Evolutionary conservation across 1,284 basidiomycete species (phyloP), one percentile per base, ranked within the genome.

Genomic region (Takashimella koratensis): DNA sequence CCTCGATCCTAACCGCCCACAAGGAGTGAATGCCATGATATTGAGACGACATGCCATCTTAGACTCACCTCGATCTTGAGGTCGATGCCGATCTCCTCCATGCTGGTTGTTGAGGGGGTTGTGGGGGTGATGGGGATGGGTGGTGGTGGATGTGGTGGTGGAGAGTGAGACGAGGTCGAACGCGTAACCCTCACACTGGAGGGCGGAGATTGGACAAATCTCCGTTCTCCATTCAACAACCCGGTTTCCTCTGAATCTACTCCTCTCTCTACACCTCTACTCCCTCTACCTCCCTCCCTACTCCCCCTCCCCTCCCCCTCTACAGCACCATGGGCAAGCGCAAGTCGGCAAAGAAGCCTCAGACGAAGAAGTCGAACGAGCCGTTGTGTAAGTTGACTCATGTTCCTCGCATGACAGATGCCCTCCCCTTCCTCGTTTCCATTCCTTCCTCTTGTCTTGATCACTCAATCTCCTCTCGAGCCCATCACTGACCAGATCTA

Each of bases 61-160:
- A 12, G 16, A 76, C 83, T 66, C 57, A 90, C 91, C 81, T 87
- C 85, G 70, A 86, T 86, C 75, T 86, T 84, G 26, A 93, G 84
- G 67, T 91, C 86, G 67, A 94, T 94, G 24, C 79, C 79, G 21
- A 79, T 76, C 57, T 79, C 76, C 54, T 79, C 77, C 79, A 80
- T 80, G n/a, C 10, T 68, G 56, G 10, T n/a, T 46, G 51, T 42
- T 25, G 21, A 42, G 25, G n/a, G 44, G 23, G n/a, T 25, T 49
- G 48, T 45, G 47, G 36, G 40, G 26, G 19, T 47, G 20, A 44
- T 23, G 6, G 16, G 45, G 20, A 52, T 25, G n/a, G 26, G 39
- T 47, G 44, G 42, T 30, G 30, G 16, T 36, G 30, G 30, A 36
- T 36, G 30, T n/a, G 30, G 16, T 36, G 30, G 30, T 36, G 30